Evolutionary conservation across 768 basidiomycete genomes (phyloP).

Genomic region (Tulasnella sp.): DNA sequence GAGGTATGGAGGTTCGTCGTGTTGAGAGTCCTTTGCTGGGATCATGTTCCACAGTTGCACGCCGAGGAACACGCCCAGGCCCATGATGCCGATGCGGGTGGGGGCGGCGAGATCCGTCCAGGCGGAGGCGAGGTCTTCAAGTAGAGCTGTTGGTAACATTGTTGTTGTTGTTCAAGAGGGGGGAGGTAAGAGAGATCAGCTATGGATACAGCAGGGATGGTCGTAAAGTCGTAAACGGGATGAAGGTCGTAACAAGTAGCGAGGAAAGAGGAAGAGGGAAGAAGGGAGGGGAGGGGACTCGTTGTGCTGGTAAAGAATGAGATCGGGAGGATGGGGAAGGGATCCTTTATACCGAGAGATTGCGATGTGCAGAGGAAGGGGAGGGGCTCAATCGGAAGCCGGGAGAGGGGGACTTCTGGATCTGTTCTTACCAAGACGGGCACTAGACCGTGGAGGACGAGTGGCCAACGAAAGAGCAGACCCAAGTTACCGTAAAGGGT

Average conservation of each 20-base stretch:
- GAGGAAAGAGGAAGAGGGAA: background rate
- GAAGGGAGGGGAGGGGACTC: constrained; percentile 2
- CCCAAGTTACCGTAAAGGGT: background rate
- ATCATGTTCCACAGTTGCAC: constrained; percentile 17
- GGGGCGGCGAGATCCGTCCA: constrained; percentile 11
- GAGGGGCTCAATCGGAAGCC: background rate
- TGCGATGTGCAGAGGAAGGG: background rate
- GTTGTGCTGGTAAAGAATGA: background rate
- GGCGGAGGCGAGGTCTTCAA: background rate
- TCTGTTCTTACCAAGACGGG: constrained; percentile 6
- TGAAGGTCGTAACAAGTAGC: background rate
- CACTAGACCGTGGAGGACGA: constrained; percentile 1
- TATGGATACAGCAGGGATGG: constrained; percentile 1
- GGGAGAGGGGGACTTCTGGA: background rate
- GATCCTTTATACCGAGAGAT: constrained; percentile 6
- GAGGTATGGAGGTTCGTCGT: constrained; percentile 28
- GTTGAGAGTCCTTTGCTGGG: constrained; percentile 16
- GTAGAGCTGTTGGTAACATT: background rate
- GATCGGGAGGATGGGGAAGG: background rate
- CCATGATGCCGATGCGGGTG: constrained; percentile 12
- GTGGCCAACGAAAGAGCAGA: background rate
- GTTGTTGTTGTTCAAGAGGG: background rate
- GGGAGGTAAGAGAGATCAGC: background rate
- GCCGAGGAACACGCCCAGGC: constrained; percentile 1
- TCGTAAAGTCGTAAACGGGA: constrained; percentile 6